Conservation (phyloP, 805 yeast species). For the Yamadazyma kitorensis region DNA sequence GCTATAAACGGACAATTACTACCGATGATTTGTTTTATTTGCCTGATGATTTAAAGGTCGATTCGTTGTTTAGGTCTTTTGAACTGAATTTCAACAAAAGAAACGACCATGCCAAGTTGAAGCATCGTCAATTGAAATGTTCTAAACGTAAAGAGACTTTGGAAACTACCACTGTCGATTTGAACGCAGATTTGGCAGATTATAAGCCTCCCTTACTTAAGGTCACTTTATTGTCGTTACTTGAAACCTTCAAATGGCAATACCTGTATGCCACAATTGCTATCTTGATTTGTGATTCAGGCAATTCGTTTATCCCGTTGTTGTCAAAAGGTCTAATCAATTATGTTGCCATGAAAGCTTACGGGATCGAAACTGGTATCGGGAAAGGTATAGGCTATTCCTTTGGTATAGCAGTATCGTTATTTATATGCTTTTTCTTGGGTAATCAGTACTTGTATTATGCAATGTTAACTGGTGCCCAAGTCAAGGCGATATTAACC, state of each 20-base stretch:
- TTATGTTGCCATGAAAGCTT: slow-evolving; percentile 28
- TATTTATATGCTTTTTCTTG: slow-evolving; percentile 21
- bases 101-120: slow-evolving; percentile 1
- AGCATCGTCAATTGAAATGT: slow-evolving; percentile 2
- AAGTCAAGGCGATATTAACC: slow-evolving; percentile 66
- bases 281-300: slow-evolving; percentile 26
- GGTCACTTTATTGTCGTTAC: slow-evolving; percentile 3
- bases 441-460: slow-evolving; percentile 63
- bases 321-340: slow-evolving; percentile 33
- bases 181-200: slow-evolving; percentile 23
- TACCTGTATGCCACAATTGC: slow-evolving; percentile 22
- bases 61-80: slow-evolving; percentile 25
- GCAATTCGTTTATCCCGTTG: slow-evolving; percentile 30
- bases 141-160: slow-evolving; percentile 5
- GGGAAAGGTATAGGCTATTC: slow-evolving; percentile 42
- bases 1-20: slow-evolving; percentile 68
- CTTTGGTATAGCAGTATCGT: slow-evolving; percentile 30
- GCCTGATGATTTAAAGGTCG: slow-evolving; percentile 34
- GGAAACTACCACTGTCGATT: not conserved
- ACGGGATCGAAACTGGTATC: slow-evolving; percentile 21
- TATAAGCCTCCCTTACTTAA: slow-evolving; percentile 21
- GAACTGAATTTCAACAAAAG: slow-evolving; percentile 12
- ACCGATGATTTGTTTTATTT: slow-evolving; percentile 55
- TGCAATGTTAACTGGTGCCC: slow-evolving; percentile 66
- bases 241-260: slow-evolving; percentile 11